phyloP scores from a whole-genome alignment of 306 rosid genomes.

The Mucuna pruriens region DNA sequence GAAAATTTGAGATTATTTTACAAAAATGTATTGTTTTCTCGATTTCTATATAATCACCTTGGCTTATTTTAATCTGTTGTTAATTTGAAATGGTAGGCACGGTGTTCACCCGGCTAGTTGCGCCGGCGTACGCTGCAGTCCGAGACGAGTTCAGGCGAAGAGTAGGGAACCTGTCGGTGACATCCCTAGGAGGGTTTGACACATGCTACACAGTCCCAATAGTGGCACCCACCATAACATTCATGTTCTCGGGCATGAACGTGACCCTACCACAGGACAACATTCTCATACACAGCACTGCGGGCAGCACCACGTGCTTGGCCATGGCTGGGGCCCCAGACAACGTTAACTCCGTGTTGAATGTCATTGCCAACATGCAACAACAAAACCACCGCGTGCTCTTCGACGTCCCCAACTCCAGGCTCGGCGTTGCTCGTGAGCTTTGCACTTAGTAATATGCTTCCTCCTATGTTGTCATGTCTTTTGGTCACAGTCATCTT shows the following conservation, averaged over 20 bases:
- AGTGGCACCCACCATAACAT: constrained; percentile 71
- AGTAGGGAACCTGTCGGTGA: constrained; percentile 54
- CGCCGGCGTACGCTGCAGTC: constrained; percentile 69
- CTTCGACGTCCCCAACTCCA: constrained; percentile 77
- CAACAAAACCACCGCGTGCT: constrained; percentile 92
- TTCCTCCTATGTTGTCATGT: not conserved
- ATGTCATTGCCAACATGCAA: constrained; percentile 93
- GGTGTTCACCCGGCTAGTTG: constrained; percentile 75
- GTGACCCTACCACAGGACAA: constrained; percentile 84
- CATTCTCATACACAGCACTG: constrained; percentile 77
- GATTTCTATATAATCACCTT: no score
- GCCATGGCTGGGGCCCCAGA: constrained; percentile 85
- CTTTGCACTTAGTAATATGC: constrained; percentile 52
- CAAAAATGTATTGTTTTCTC: no score
- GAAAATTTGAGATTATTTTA: no score
- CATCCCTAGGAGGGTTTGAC: constrained; percentile 86
- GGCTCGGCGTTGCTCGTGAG: constrained; percentile 92
- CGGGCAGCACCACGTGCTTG: constrained; percentile 72
- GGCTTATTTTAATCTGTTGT: not conserved
- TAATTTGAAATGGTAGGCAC: constrained; percentile 73
- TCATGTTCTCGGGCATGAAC: constrained; percentile 86
- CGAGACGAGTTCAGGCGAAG: constrained; percentile 77
- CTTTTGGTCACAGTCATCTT: not conserved
- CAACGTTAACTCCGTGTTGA: constrained; percentile 87
- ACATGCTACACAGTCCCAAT: constrained; percentile 85